Conservation (phyloP, 1,139 yeast genomes). For the Pichia sp. region DNA sequence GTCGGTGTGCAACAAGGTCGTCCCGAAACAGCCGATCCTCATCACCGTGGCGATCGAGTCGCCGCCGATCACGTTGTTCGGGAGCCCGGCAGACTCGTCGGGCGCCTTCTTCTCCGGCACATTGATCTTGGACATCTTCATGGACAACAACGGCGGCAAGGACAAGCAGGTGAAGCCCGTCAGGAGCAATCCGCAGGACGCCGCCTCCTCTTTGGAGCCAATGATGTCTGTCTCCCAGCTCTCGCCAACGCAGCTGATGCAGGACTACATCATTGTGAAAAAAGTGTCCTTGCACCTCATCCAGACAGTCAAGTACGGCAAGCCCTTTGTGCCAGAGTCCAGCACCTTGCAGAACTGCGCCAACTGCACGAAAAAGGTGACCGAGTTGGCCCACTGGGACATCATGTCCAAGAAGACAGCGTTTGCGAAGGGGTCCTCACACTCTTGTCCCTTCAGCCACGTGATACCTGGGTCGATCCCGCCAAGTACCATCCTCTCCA, state of each 20-base stretch:
- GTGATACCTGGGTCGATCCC: conserved; percentile 88
- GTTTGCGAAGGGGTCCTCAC: conserved; percentile 56
- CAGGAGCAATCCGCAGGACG: background rate
- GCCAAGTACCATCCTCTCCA: conserved; percentile 60
- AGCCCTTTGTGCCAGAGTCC: conserved; percentile 60
- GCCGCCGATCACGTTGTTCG: conserved; percentile 86
- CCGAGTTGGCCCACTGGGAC: conserved; percentile 84
- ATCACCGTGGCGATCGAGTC: conserved; percentile 71
- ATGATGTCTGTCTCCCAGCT: conserved; percentile 24
- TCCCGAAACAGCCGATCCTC: conserved; percentile 36
- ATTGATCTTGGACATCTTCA: conserved; percentile 35
- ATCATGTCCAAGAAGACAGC: conserved; percentile 56
- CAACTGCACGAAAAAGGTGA: conserved; percentile 50
- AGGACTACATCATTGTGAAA: conserved; percentile 40
- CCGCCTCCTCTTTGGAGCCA: conserved; percentile 14
- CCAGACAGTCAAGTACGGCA: conserved; percentile 63
- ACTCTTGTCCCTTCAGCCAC: conserved; percentile 93
- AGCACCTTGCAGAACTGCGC: conserved; percentile 48
- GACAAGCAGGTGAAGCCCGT: background rate
- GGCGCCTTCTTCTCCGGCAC: conserved; percentile 87
- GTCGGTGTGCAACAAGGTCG: conserved; percentile 22
- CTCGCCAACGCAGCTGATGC: conserved; percentile 17
- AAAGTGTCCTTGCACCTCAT: conserved; percentile 61
- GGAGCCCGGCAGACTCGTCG: conserved; percentile 69
- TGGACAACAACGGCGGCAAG: background rate